Conservation (phyloP, 305 asterid species). For the Fraxinus xanthoxyloides region DNA sequence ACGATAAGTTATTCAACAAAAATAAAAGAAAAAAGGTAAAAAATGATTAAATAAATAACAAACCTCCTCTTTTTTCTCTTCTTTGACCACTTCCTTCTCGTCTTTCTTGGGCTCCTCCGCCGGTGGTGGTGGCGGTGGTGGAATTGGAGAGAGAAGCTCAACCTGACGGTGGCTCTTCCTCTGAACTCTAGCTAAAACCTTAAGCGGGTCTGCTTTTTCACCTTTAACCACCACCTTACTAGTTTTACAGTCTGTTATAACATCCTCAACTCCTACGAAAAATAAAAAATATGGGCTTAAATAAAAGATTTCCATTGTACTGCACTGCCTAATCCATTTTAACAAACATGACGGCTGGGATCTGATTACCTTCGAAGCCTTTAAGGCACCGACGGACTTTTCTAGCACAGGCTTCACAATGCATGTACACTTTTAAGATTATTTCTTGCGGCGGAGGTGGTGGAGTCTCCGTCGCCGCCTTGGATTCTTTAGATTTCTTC, state of each 20-base stretch:
- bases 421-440: slow-evolving; percentile 26
- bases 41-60: not conserved
- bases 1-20: not conserved
- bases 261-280: slow-evolving; percentile 79
- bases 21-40: not conserved
- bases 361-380: slow-evolving; percentile 17
- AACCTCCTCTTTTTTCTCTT: slow-evolving; percentile 79
- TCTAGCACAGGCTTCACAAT: slow-evolving; percentile 28
- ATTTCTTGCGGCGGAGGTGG: slow-evolving; percentile 34
- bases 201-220: slow-evolving; percentile 89
- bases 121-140: slow-evolving; percentile 29
- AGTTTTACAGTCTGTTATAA: slow-evolving; percentile 64
- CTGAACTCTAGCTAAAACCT: slow-evolving; percentile 76
- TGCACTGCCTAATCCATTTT: not conserved
- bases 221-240: slow-evolving; percentile 89
- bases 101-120: slow-evolving; percentile 54
- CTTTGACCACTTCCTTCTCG: slow-evolving; percentile 49
- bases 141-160: slow-evolving; percentile 81
- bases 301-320: not conserved
- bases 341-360: not conserved
- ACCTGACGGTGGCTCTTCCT: slow-evolving; percentile 92
- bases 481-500: slow-evolving; percentile 31
- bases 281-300: not conserved
- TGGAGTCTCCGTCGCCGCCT: slow-evolving; percentile 21
- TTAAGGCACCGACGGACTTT: slow-evolving; percentile 24